These are phyloP conservation scores for Penicillium verrucosum DNA, from an alignment of 2,329 filamentous ascomycete species.

Conservation along the genomic window DNA sequence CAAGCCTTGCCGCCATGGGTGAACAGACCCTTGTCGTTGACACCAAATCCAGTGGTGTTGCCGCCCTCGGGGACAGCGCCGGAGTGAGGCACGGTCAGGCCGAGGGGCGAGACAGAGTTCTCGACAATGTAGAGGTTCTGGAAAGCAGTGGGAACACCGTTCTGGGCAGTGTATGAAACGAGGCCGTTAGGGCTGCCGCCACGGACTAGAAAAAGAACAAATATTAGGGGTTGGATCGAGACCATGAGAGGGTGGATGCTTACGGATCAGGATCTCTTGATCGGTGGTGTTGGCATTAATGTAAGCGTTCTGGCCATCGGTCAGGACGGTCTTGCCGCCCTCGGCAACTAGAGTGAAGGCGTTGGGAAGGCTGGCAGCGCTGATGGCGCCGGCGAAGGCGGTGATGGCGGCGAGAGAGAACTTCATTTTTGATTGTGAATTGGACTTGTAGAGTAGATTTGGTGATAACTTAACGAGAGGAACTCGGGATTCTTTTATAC, in stretches of 20 bases:
- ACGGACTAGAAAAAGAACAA: slow-evolving; percentile 16
- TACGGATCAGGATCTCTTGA: slow-evolving; percentile 29
- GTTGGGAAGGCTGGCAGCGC: slow-evolving; percentile 21
- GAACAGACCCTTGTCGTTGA: slow-evolving; percentile 27
- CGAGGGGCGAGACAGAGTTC: slow-evolving; percentile 19
- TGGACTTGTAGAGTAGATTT: background rate
- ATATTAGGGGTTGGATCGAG: background rate
- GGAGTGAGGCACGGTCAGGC: slow-evolving; percentile 30
- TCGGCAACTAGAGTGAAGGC: slow-evolving; percentile 30
- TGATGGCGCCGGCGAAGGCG: slow-evolving; percentile 22
- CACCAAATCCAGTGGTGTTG: slow-evolving; percentile 24
- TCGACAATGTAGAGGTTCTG: slow-evolving; percentile 30
- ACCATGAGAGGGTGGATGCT: background rate
- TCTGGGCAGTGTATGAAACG: slow-evolving; percentile 26
- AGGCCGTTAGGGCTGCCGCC: slow-evolving; percentile 16
- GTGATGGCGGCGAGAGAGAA: slow-evolving; percentile 26
- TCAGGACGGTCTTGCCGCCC: slow-evolving; percentile 24
- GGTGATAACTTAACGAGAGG: background rate
- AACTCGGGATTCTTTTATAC: background rate
- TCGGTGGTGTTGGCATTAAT: slow-evolving; percentile 19
- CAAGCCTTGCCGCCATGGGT: slow-evolving; percentile 26
- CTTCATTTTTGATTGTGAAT: slow-evolving; percentile 24
- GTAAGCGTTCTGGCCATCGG: slow-evolving; percentile 26
- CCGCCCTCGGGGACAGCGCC: slow-evolving; percentile 24
- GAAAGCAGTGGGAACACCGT: slow-evolving; percentile 25